A percentile compares a stretch with the other conserved stretches of the same genome.
These are phyloP conservation scores for Neofusicoccum laricinum DNA, from an alignment of 2,329 filamentous ascomycete genomes.

Conservation along the genomic window DNA sequence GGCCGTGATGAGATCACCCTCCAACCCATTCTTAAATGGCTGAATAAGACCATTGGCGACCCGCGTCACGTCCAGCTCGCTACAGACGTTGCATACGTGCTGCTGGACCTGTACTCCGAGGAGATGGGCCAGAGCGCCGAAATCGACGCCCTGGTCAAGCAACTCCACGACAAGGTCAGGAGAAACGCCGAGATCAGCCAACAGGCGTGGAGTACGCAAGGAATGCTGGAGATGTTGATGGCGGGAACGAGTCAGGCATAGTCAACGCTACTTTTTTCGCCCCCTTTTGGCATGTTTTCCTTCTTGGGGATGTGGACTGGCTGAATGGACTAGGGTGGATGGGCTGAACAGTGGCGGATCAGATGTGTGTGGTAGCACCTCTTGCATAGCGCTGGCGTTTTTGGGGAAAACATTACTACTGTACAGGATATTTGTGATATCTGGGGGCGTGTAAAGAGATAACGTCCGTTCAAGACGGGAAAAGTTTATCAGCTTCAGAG, in stretches of 20 bases:
- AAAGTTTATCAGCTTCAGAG: background rate
- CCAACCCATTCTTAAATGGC: constrained; percentile 79
- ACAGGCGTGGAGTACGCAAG: constrained; percentile 74
- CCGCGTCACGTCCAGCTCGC: constrained; percentile 77
- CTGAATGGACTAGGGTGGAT: background rate
- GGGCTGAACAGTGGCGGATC: background rate
- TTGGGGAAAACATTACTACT: background rate
- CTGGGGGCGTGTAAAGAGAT: background rate
- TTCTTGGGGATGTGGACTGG: background rate
- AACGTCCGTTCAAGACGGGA: background rate
- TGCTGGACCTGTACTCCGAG: constrained; percentile 85
- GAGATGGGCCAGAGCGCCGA: constrained; percentile 71
- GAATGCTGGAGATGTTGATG: constrained; percentile 82
- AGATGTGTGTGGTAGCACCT: background rate
- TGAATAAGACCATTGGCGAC: constrained; percentile 75
- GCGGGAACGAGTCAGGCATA: constrained; percentile 32
- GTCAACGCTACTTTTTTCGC: constrained; percentile 13
- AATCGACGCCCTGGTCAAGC: constrained; percentile 67
- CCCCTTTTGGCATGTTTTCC: background rate
- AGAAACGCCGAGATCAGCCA: constrained; percentile 80
- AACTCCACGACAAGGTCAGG: constrained; percentile 67
- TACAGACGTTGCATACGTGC: constrained; percentile 75
- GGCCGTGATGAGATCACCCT: constrained; percentile 78
- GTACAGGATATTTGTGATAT: background rate
- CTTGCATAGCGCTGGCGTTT: constrained; percentile 40